These are phyloP conservation scores for Cryptosporidium tyzzeri DNA, from an alignment of 169 alveolate species.

Conservation along the genomic window DNA sequence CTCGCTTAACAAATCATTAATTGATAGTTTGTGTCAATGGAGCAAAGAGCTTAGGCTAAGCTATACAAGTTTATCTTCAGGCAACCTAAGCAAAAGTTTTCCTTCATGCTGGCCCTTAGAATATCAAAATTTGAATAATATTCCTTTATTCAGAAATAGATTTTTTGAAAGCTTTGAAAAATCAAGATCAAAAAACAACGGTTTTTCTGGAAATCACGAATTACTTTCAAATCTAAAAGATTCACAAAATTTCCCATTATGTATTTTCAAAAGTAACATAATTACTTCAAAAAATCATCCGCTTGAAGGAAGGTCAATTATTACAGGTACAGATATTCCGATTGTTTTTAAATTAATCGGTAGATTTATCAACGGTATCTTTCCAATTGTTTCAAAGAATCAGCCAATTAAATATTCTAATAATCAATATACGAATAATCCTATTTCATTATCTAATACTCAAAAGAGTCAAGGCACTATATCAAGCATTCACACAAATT, in stretches of 20 bases:
- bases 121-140: slow-evolving; percentile 8
- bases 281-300: slow-evolving; percentile 36
- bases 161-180: slow-evolving; percentile 55
- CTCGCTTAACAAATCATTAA: slow-evolving; percentile 1
- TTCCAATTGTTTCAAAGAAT: slow-evolving; percentile 34
- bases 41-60: neutral
- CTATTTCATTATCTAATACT: neutral
- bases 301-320: slow-evolving; percentile 41
- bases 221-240: slow-evolving; percentile 1
- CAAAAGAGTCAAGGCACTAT: slow-evolving; percentile 1
- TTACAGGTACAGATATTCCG: slow-evolving; percentile 48
- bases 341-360: neutral
- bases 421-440: neutral
- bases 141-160: slow-evolving; percentile 31
- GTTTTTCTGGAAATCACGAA: slow-evolving; percentile 8
- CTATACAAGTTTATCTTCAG: neutral
- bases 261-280: slow-evolving; percentile 30
- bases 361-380: neutral
- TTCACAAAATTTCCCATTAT: slow-evolving; percentile 33
- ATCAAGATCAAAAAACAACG: slow-evolving; percentile 5
- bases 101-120: slow-evolving; percentile 74
- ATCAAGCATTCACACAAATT: neutral
- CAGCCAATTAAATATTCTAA: slow-evolving; percentile 3
- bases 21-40: slow-evolving; percentile 30
- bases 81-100: neutral